Percentiles rank a stretch among this genome's conserved stretches.
Evolutionary conservation across 768 basidiomycete genomes (phyloP).

Genomic region (Lactarius trivialis): DNA sequence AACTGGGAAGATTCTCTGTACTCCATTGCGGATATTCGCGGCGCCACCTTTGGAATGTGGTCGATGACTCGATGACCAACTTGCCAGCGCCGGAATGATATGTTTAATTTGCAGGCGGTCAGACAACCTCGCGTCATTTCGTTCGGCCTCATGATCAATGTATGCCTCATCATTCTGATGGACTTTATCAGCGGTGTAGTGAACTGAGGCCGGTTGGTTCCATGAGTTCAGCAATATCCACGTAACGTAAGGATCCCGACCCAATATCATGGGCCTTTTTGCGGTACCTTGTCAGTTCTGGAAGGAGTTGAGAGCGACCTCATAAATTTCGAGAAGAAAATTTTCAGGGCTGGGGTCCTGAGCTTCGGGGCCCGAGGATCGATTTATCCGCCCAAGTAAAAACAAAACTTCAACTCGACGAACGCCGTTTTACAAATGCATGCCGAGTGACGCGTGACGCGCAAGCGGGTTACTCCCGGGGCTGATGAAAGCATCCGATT

Average conservation of each 20-base stretch:
- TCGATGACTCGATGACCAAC: neutral
- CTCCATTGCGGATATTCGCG: neutral
- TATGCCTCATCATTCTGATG: neutral
- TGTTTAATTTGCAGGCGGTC: neutral
- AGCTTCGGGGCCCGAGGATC: neutral
- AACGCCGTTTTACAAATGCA: neutral
- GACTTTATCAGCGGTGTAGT: too few species aligned
- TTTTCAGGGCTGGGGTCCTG: neutral
- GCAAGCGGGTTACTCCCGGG: neutral
- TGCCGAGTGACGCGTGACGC: neutral
- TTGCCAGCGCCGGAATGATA: neutral
- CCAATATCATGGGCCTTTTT: neutral
- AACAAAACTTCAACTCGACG: neutral
- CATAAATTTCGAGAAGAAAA: neutral
- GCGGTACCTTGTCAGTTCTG: neutral
- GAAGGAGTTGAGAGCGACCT: neutral
- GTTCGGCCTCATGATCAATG: neutral
- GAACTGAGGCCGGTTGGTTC: neutral
- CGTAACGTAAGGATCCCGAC: neutral
- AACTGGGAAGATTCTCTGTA: neutral
- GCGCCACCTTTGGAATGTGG: neutral
- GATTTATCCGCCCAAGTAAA: neutral
- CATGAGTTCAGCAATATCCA: neutral
- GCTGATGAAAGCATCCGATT: neutral
- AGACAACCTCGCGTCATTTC: neutral